Base-by-base conservation (phyloP, 345 rosid genomes). In the Conringia planisiliqua region DNA sequence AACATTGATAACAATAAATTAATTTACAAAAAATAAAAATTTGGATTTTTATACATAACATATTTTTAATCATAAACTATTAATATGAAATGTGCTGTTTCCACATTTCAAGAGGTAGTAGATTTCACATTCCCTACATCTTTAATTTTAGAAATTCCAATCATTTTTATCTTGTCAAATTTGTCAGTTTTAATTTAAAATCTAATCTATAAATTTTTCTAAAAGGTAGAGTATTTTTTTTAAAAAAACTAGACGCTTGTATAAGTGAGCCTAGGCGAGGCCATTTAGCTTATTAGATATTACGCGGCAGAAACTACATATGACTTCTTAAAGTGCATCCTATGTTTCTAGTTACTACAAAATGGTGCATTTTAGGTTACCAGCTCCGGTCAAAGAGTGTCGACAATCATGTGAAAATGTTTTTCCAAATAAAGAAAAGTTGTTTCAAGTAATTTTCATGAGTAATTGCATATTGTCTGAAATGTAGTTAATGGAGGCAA, bases 341-440 rank as follows among this genome's bases (percentile, higher is more conserved):
- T 42, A 72, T 62, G 55, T 55, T 55, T 64, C 47, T 64, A 10
- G 54, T 40, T 40, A 17, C 30, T 42, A 3, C 11, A 1, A 62
- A 50, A 32, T 36, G 57, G 18, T 55, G 18, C 22, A 20, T 10
- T 54, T 20, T 62, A 20, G 27, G 27, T 54, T 32, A 38, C 67
- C 33, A 67, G 47, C 20, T 57, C 17, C 0, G 27, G 48, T 58
- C 35, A 42, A 2, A 33, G 10, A 55, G 6, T 48, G 46, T 54
- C 18, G 29, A 74, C n/a, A 17, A 46, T 59, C 67, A 66, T 74
- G 67, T 66, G 61, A 58, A 54, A 47, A 59, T 47, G 55, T 36
- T 29, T 59, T 38, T 56, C 52, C 47, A 46, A 68, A 29, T 59
- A 51, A 22, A 39, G 61, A 39, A 29, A 64, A 36, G 46, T 55